Evolutionary conservation across 805 yeast genomes (phyloP), one percentile per base, ranked within the genome.

Genomic region (Ogataea trehalophila): DNA sequence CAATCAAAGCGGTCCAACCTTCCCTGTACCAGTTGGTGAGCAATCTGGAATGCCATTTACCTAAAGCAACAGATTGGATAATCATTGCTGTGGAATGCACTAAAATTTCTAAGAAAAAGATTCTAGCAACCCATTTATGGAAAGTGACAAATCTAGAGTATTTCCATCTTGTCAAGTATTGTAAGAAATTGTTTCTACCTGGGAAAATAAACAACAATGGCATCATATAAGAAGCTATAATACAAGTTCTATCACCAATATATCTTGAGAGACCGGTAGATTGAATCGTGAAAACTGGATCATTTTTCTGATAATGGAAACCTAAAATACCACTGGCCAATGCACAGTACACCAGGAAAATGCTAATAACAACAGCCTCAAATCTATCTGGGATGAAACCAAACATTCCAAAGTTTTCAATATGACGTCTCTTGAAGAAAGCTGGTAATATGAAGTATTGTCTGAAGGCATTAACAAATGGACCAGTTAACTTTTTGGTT

Each of bases 181-280:
- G 80, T 48, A 83, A 61, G 42, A 83, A 61, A 57, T 82, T 83
- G 62, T 83, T 83, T 55, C 87, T 67, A 38, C 85, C 80, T 2
- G 86, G 81, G 58, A 82, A 80, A 43, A 81, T 62, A 33, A 79
- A 67, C 40, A 81, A 52, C 40, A 80, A 61, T 3, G 88, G 87
- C 35, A 74, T 39, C 49, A 69, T 63, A 65, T 74, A 62, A n/a
- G 73, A 69, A 3, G 72, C 61, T 40, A 79, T 58, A 26, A 81
- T 71, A 2, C 81, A 85, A 1, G 81, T 56, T 56, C 87, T 68
- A 54, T 79, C 79, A 35, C 76, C 80, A 42, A 63, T 50, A 45
- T 70, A 73, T 55, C 70, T 60, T 7, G 64, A 47, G n/a, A 51
- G 43, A 45, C 58, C 70, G 18, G 55, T 45, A 41, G 50, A 34